Conservation (phyloP, 2,329 filamentous ascomycete genomes). For the Diaporthe ampelina region DNA sequence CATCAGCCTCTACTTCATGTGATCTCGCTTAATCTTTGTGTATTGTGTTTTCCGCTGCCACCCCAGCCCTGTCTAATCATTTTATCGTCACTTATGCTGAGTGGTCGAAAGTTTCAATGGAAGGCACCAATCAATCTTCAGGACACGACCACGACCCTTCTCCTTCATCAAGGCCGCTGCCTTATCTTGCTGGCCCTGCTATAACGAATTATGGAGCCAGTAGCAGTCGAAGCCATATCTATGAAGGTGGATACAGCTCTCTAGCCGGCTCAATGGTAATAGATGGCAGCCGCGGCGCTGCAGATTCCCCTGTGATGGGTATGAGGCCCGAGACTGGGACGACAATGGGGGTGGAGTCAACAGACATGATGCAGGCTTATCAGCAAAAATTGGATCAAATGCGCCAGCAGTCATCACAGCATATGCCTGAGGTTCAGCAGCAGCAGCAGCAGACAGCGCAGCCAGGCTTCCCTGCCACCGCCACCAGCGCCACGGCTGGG, state of each 20-base stretch:
- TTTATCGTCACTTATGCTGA: not conserved
- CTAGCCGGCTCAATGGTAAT: conserved; percentile 13
- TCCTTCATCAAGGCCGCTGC: conserved; percentile 16
- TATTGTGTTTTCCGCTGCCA: conserved; percentile 10
- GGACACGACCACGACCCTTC: conserved; percentile 15
- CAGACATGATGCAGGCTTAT: conserved; percentile 4
- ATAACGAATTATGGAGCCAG: not conserved
- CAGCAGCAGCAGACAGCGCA: conserved; percentile 14
- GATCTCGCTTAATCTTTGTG: conserved; percentile 25
- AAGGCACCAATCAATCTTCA: conserved; percentile 16
- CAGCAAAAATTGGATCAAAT: conserved; percentile 18
- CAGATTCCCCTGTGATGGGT: conserved; percentile 4
- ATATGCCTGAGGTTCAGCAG: not conserved
- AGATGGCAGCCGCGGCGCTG: conserved; percentile 2
- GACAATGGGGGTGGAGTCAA: not conserved
- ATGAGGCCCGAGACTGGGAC: not conserved
- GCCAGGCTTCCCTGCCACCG: not conserved
- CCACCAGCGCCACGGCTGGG: not conserved
- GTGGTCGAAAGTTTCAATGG: conserved; percentile 26
- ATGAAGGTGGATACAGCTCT: conserved; percentile 9
- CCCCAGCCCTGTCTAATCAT: not conserved
- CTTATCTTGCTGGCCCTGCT: not conserved
- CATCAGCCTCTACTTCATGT: conserved; percentile 2
- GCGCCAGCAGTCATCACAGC: not conserved
- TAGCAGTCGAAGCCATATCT: not conserved